phyloP scores from a whole-genome alignment of 2,329 filamentous ascomycete species.

The Graphilbum sp. region DNA sequence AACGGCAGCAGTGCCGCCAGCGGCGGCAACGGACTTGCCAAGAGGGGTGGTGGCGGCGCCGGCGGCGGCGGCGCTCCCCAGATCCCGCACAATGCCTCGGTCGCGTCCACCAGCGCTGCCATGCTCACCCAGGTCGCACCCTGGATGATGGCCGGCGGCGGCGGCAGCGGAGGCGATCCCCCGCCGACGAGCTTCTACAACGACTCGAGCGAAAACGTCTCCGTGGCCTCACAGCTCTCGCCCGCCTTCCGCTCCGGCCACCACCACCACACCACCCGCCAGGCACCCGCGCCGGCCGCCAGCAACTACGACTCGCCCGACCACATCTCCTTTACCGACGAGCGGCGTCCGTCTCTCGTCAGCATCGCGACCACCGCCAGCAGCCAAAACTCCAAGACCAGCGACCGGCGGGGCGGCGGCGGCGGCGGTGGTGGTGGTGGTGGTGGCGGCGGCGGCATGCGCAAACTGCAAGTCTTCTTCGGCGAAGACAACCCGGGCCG shows the following conservation, averaged over 20 bases:
- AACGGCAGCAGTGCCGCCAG: too few species aligned
- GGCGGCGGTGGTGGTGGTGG: too few species aligned
- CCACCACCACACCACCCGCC: conserved; percentile 19
- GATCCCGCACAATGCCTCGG: conserved; percentile 41
- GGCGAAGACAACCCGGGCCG: conserved; percentile 69
- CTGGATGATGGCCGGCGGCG: conserved; percentile 26
- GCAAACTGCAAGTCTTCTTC: conserved; percentile 82
- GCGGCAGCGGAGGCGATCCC: not conserved
- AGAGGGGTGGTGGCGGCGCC: not conserved
- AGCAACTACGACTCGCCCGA: conserved; percentile 51
- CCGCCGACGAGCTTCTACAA: conserved; percentile 50
- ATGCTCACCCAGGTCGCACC: conserved; percentile 37
- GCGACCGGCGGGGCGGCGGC: conserved; percentile 52
- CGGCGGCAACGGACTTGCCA: not conserved
- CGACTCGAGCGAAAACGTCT: conserved; percentile 57
- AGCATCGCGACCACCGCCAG: conserved; percentile 70
- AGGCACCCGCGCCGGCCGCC: conserved; percentile 30
- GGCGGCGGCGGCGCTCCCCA: conserved; percentile 30
- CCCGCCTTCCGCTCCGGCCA: conserved; percentile 46
- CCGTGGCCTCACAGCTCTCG: conserved; percentile 47
- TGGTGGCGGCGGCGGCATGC: conserved; percentile 56
- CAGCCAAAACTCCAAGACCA: conserved; percentile 66
- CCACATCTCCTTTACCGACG: conserved; percentile 46
- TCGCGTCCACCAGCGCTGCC: conserved; percentile 25
- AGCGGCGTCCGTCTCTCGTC: conserved; percentile 71